Conservation (phyloP, 2,329 filamentous ascomycete genomes). For the Teratosphaeria viscida region DNA sequence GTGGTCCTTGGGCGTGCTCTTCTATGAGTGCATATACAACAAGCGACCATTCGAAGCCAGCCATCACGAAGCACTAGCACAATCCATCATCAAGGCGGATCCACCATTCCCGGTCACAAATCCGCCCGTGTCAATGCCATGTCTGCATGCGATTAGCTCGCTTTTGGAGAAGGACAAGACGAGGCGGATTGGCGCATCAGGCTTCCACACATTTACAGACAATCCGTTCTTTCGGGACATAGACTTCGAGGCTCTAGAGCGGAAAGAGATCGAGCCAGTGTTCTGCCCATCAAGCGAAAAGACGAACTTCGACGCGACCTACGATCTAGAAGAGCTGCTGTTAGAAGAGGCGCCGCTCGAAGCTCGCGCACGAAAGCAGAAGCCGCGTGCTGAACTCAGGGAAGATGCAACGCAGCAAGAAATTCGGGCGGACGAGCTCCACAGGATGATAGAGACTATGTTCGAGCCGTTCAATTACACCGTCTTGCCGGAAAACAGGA, state of each 20-base stretch:
- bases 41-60: slow-evolving; percentile 94
- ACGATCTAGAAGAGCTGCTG: slow-evolving; percentile 87
- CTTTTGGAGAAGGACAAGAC: slow-evolving; percentile 71
- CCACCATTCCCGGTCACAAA: slow-evolving; percentile 88
- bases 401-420: slow-evolving; percentile 93
- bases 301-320: slow-evolving; percentile 98
- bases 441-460: slow-evolving; percentile 85
- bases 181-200: slow-evolving; percentile 69
- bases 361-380: slow-evolving; percentile 82
- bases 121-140: slow-evolving; percentile 78
- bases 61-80: slow-evolving; percentile 68
- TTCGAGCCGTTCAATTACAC: slow-evolving; percentile 97
- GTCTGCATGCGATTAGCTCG: slow-evolving; percentile 77
- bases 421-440: slow-evolving; percentile 86
- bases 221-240: slow-evolving; percentile 83
- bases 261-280: slow-evolving; percentile 80
- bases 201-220: slow-evolving; percentile 73
- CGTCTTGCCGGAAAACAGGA: slow-evolving; percentile 61
- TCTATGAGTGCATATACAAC: slow-evolving; percentile 99
- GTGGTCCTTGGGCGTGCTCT: slow-evolving; percentile 97
- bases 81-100: slow-evolving; percentile 68
- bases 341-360: slow-evolving; percentile 92
- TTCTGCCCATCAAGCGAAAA: slow-evolving; percentile 93
- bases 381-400: slow-evolving; percentile 81
- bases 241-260: slow-evolving; percentile 74